Evolutionary conservation across 176 grass and related monocot species (phyloP), one percentile per base, ranked within the genome.

Genomic region (Oryza officinalis): DNA sequence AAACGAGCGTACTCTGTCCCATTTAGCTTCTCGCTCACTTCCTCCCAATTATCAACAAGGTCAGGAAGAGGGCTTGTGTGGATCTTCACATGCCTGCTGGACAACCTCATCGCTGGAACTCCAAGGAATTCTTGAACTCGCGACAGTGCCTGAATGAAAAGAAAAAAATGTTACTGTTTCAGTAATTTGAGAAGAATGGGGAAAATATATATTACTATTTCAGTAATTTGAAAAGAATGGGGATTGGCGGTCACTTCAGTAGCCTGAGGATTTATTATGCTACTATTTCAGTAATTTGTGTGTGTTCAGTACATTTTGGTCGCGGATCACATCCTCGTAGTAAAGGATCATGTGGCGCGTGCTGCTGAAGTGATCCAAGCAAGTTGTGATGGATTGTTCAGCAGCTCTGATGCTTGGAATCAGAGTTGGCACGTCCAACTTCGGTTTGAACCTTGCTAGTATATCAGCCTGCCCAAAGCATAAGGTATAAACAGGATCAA

Each of bases 71-170:
- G 84, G 5, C 88, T 84, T 8, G 92, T 97, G 20, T 97, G 95
- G 84, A 97, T 97, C 86, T 93, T 97, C 66, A 97, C 95, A 20
- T 97, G 92, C 40, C 44, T 67, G 61, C 92, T 97, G 35, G 75
- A 90, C 75, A 97, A 75, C 10, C 82, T 63, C 78, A 45, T 89
- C 69, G 67, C 80, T 0, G 90, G 95, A 50, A 94, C 88, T 15
- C 88, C 72, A 0, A 97, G 84, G 67, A 97, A 97, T 37, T 90
- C 88, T 78, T 94, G 90, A 72, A 94, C 92, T 22, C 44, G 82
- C 61, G 75, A 85, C 72, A 97, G 64, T 37, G 84, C 92, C 95
- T 97, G 90, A 81, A 64, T 31, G 38, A 33, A 92, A 61, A 30
- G 28, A 35, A 64, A 20, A 17, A 40, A 1, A 3, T 4, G 17